Evolutionary conservation across 352 stramenopile genomes (phyloP), one percentile per base, ranked within the genome.

Genomic region (Pythium aristosporum): DNA sequence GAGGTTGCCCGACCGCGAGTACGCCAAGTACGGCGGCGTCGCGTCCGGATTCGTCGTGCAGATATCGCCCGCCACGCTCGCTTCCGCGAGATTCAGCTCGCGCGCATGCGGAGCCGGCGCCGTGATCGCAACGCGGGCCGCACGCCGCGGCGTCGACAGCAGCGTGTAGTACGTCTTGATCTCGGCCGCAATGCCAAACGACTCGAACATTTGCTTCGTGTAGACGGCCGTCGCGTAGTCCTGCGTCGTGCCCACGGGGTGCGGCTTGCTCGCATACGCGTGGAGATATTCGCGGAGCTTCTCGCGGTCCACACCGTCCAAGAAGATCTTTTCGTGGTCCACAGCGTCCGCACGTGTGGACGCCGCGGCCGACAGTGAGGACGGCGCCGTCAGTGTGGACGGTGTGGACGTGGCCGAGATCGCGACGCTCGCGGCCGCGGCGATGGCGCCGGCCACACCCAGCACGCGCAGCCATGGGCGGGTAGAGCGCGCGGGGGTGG

Each of bases 21-120:
- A 97, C 6, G 82, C 88, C 52, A 95, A 68, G 66, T 91, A 97
- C 12, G 87, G 78, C 61, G 75, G 88, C 61, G 82, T 71, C 58
- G 74, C 86, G 39, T 77, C 72, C 63, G 68, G 57, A 55, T 63
- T 74, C 61, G 59, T 90, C 47, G 70, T 80, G 53, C 94, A 85
- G 12, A 85, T 61, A 49, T 94, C 86, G 28, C 88, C 84, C 1
- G 68, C 66, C 5, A 97, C 66, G 7, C 48, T 54, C 2, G 71
- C 78, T 34, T 88, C 72, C 9, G 79, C 93, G 21, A 94, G 52
- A 39, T 94, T 72, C 16, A 82, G 64, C 21, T 70, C 72, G 4
- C 73, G 64, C 11, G 50, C 65, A 0, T 56, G 56, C 28, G 57
- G 56, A 3, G 64, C 7, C 5, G 88, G 76, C n/a, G 69, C 68